These are phyloP conservation scores for Choricystis sp. DNA, from an alignment of 139 green algal genomes.

Conservation along the genomic window DNA sequence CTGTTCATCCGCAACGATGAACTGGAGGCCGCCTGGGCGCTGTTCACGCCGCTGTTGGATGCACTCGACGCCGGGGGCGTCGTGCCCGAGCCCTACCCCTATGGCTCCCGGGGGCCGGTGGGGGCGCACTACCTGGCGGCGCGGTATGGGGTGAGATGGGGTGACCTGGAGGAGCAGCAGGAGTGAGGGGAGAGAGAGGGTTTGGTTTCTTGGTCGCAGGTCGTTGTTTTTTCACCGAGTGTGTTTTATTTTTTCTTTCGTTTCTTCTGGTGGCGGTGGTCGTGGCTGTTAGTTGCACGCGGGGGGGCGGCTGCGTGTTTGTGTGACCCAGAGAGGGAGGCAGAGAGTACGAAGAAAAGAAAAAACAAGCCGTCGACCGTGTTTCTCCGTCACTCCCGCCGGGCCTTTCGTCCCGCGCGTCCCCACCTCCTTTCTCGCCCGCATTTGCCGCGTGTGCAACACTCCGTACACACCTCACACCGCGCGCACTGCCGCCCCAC, in stretches of 20 bases:
- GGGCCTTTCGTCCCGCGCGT: too few relatives aligned
- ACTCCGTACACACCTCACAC: too few relatives aligned
- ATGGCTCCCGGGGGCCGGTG: slow-evolving; percentile 85
- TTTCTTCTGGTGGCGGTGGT: background rate
- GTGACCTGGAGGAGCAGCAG: slow-evolving; percentile 35
- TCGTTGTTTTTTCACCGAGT: too few relatives aligned
- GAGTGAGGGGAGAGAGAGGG: slow-evolving; percentile 1
- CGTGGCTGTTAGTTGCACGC: background rate
- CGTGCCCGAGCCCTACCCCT: slow-evolving; percentile 91
- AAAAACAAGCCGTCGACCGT: too few relatives aligned
- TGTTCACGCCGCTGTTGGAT: slow-evolving; percentile 89
- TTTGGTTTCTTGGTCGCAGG: too few relatives aligned
- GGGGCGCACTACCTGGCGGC: slow-evolving; percentile 94
- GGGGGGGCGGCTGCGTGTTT: background rate
- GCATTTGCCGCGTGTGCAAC: too few relatives aligned
- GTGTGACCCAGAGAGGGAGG: too few relatives aligned
- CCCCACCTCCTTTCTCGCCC: too few relatives aligned
- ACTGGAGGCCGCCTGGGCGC: slow-evolving; percentile 81
- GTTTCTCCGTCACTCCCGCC: too few relatives aligned
- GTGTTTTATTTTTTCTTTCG: slow-evolving; percentile 4
- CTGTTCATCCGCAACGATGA: slow-evolving; percentile 90
- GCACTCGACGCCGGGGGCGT: slow-evolving; percentile 46
- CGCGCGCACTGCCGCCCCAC: too few relatives aligned
- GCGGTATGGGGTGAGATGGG: slow-evolving; percentile 91
- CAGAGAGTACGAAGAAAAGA: too few relatives aligned